A percentile compares a stretch with the other conserved stretches of the same genome.
These are phyloP conservation scores for Fusarium sp. DNA, from an alignment of 2,329 filamentous ascomycete genomes.

Conservation along the genomic window DNA sequence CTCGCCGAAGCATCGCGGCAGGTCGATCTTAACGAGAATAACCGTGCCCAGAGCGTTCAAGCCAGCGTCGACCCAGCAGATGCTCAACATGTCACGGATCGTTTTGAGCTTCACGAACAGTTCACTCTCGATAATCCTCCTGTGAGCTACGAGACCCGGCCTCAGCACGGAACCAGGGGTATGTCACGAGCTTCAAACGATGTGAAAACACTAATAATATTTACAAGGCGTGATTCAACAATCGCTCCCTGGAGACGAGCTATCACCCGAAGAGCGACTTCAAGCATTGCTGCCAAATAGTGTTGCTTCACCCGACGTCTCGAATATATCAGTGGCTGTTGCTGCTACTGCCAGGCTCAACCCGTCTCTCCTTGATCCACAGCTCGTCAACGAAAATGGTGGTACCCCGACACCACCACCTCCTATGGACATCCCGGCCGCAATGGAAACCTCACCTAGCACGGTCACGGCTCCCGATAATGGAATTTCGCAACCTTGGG, in stretches of 20 bases:
- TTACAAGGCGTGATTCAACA: conserved; percentile 40
- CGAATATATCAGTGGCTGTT: conserved; percentile 68
- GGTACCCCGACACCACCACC: conserved; percentile 51
- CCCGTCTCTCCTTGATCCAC: conserved; percentile 67
- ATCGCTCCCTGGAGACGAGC: conserved; percentile 51
- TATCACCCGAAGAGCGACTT: conserved; percentile 64
- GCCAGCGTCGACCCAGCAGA: conserved; percentile 50
- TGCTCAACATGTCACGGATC: conserved; percentile 50
- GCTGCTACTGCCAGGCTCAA: conserved; percentile 69
- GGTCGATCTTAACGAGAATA: conserved; percentile 75
- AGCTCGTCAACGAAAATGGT: conserved; percentile 55
- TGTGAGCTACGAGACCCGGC: conserved; percentile 59
- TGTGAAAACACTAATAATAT: conserved; percentile 22
- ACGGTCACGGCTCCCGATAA: conserved; percentile 44
- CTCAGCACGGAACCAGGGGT: conserved; percentile 49
- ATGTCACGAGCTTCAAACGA: not conserved
- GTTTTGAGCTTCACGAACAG: conserved; percentile 70
- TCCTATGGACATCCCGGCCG: conserved; percentile 35
- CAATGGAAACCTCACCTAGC: conserved; percentile 43
- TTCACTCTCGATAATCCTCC: conserved; percentile 70
- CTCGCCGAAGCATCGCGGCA: conserved; percentile 89
- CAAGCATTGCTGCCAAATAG: conserved; percentile 60
- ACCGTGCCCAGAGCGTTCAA: conserved; percentile 61
- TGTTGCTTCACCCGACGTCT: conserved; percentile 58
- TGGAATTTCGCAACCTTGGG: conserved; percentile 61